Base-by-base conservation (phyloP, 2,329 filamentous ascomycete genomes). In the Colletotrichum tropicicola region DNA sequence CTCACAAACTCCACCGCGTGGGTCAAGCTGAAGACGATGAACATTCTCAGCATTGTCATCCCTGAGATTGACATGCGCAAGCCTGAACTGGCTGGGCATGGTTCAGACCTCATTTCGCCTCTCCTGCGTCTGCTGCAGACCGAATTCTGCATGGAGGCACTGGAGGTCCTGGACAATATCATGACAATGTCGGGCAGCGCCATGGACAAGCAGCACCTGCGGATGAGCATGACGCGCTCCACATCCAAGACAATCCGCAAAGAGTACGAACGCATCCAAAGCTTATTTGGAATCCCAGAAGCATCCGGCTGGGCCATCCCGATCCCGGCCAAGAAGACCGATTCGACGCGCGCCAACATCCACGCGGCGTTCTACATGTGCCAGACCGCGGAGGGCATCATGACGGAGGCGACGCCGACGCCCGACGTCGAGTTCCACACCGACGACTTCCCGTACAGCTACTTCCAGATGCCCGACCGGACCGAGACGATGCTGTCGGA, bases 291-390 rank as follows among this genome's bases (percentile, higher is more conserved):
- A 27, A 98, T 99, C 63, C 96, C 96, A 0, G 95, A 98, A 74
- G 91, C 94, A 21, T 96, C 93, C 15, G 96, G 96, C 2, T 99
- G 96, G 96, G 96, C 96, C 0, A 93, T 99, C 45, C 95, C 96
- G 0, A 89, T 97, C 75, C 96, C 96, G 15, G 95, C 95, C 1
- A 91, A 92, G 59, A 95, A 97, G 80, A 96, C 94, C 1, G 90
- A 91, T 57, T 88, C 90, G 32, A 98, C 96, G 4, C 87, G 96
- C 61, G 88, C 91, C 62, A 99, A 99, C 71, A 96, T 99, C 3
- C 95, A 98, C 75, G 93, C 94, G 0, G 94, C 96, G 1, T 98
- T 98, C 78, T 97, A 97, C 78, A 97, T 94, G 68, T 98, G 94
- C 73, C 91, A 93, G 56, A 91, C 88, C 67, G 84, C 87, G 4